These are phyloP conservation scores for Nectriaceae sp. DNA, from an alignment of 2,329 filamentous ascomycete genomes.

Conservation along the genomic window DNA sequence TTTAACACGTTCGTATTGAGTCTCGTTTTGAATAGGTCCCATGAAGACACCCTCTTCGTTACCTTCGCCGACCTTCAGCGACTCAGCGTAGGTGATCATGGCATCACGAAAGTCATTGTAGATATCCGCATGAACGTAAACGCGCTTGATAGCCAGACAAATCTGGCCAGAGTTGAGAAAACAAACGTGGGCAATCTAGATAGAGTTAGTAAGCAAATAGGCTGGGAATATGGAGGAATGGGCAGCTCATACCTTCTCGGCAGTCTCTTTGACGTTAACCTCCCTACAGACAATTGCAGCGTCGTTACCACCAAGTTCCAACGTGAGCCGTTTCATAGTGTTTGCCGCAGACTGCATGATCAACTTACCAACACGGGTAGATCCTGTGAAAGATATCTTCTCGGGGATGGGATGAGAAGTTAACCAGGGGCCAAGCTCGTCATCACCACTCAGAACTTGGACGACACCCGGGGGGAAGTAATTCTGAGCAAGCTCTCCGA, in stretches of 20 bases:
- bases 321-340: slow-evolving; percentile 60
- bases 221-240: not conserved
- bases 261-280: slow-evolving; percentile 46
- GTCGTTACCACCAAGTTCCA: slow-evolving; percentile 48
- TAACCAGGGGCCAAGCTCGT: slow-evolving; percentile 59
- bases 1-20: slow-evolving; percentile 48
- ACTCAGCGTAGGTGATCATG: slow-evolving; percentile 44
- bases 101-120: slow-evolving; percentile 52
- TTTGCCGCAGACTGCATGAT: slow-evolving; percentile 55
- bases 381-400: slow-evolving; percentile 66
- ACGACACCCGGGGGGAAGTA: slow-evolving; percentile 64
- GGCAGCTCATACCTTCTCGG: slow-evolving; percentile 33
- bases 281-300: slow-evolving; percentile 36
- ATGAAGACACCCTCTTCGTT: slow-evolving; percentile 44
- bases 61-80: slow-evolving; percentile 46
- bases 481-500: slow-evolving; percentile 56
- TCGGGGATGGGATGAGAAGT: slow-evolving; percentile 58
- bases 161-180: slow-evolving; percentile 13
- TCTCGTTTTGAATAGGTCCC: slow-evolving; percentile 60
- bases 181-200: slow-evolving; percentile 1
- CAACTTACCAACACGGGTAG: slow-evolving; percentile 59
- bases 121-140: slow-evolving; percentile 56
- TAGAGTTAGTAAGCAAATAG: not conserved
- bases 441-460: slow-evolving; percentile 61
- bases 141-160: slow-evolving; percentile 49